Percentiles rank a stretch among this genome's conserved stretches.
These are phyloP conservation scores for Eucalyptus rudis DNA, from an alignment of 345 rosid genomes.

Conservation along the genomic window DNA sequence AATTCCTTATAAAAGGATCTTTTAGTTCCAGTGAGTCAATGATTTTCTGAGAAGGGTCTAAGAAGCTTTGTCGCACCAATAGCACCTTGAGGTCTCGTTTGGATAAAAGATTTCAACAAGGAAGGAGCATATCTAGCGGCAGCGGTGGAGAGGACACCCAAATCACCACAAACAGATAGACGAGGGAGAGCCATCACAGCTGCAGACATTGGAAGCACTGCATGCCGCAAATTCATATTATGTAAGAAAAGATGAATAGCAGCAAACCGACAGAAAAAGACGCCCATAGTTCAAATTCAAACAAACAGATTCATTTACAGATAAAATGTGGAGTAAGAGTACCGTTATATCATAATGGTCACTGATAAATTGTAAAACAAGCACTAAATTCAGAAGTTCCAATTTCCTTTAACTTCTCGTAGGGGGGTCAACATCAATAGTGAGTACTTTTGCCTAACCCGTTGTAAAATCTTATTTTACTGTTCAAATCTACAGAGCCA, in stretches of 20 bases:
- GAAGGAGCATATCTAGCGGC: conserved; percentile 95
- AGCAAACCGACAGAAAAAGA: background rate
- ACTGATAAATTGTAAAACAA: background rate
- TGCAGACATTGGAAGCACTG: conserved; percentile 76
- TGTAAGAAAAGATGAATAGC: background rate
- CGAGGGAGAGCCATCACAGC: conserved; percentile 94
- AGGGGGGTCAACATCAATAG: background rate
- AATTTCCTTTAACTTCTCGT: background rate
- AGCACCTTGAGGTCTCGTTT: conserved; percentile 85
- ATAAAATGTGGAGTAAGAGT: background rate
- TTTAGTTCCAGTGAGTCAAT: conserved; percentile 24
- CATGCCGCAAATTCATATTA: conserved; percentile 33
- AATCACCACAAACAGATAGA: conserved; percentile 76
- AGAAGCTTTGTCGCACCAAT: conserved; percentile 84
- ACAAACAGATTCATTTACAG: background rate
- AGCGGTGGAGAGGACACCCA: conserved; percentile 78
- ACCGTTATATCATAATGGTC: background rate
- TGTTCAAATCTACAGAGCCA: background rate
- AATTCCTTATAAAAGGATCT: too few species aligned
- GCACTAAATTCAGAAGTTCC: background rate
- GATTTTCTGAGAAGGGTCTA: conserved; percentile 75
- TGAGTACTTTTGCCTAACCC: background rate
- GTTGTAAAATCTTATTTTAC: background rate
- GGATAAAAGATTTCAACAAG: conserved; percentile 54
- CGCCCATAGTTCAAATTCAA: background rate